Evolutionary conservation across 2,329 filamentous ascomycete genomes (phyloP).

Genomic region (Emmonsiellopsis sp.): DNA sequence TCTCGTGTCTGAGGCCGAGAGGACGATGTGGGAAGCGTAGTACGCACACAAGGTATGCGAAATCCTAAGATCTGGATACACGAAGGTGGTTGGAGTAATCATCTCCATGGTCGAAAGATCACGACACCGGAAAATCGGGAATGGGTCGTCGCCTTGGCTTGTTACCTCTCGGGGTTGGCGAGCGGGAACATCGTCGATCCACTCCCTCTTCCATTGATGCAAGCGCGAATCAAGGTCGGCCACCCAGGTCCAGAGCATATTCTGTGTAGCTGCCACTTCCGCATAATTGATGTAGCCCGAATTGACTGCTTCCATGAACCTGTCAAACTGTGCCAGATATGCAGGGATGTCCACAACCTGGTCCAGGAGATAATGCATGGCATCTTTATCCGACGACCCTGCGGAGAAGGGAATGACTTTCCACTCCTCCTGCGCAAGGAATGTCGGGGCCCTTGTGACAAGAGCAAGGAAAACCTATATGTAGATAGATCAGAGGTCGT

Average conservation of each 20-base stretch:
- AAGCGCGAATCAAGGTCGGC: slow-evolving; percentile 23
- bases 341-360: slow-evolving; percentile 27
- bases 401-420: slow-evolving; percentile 32
- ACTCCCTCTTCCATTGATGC: slow-evolving; percentile 16
- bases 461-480: slow-evolving; percentile 23
- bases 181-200: slow-evolving; percentile 17
- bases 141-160: slow-evolving; percentile 7
- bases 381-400: slow-evolving; percentile 27
- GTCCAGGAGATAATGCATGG: slow-evolving; percentile 29
- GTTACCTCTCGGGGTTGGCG: slow-evolving; percentile 10
- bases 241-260: slow-evolving; percentile 26
- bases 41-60: slow-evolving; percentile 18
- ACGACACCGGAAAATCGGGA: slow-evolving; percentile 16
- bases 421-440: slow-evolving; percentile 29
- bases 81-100: slow-evolving; percentile 11
- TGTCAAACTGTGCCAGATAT: slow-evolving; percentile 23
- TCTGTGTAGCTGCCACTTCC: slow-evolving; percentile 25
- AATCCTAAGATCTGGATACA: slow-evolving; percentile 19
- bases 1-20: slow-evolving; percentile 16
- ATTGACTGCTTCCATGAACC: slow-evolving; percentile 17
- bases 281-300: slow-evolving; percentile 19
- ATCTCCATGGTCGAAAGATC: slow-evolving; percentile 15
- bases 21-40: slow-evolving; percentile 19
- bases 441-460: slow-evolving; percentile 23
- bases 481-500: slow-evolving; percentile 2